Conservation (phyloP, 116 monocot genomes). For the Iris pallida region DNA sequence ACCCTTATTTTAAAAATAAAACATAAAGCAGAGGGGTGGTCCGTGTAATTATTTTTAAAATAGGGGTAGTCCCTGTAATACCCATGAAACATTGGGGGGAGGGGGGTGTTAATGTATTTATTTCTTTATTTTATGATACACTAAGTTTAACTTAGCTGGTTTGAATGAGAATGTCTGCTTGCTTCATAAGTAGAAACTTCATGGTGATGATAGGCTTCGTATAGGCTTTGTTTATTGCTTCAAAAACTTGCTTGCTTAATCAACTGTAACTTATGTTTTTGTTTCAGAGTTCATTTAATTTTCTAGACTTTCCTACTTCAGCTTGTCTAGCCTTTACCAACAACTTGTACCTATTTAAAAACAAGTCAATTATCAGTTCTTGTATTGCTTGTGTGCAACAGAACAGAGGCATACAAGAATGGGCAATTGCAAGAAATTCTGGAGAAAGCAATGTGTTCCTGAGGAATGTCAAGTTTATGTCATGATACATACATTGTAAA, state of each 20-base stretch:
- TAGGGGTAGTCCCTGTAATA: too few relatives aligned
- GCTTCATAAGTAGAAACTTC: background rate
- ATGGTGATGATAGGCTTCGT: background rate
- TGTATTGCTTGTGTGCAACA: conserved; percentile 3
- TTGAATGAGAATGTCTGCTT: too few relatives aligned
- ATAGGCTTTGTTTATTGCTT: background rate
- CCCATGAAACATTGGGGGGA: too few relatives aligned
- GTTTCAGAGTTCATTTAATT: background rate
- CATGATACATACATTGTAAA: too few relatives aligned
- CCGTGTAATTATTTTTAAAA: too few relatives aligned
- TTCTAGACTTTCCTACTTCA: background rate
- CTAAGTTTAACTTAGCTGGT: too few relatives aligned
- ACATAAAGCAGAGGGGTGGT: too few relatives aligned
- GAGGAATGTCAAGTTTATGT: background rate
- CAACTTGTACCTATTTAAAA: background rate
- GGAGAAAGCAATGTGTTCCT: conserved; percentile 73
- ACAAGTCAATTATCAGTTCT: background rate
- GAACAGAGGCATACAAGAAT: conserved; percentile 86
- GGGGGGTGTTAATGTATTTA: too few relatives aligned
- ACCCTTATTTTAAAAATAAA: too few relatives aligned
- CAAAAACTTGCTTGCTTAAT: background rate
- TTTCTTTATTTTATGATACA: too few relatives aligned
- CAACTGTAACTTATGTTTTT: background rate
- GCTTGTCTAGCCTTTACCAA: background rate
- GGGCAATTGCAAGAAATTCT: conserved; percentile 73